Percentiles rank a stretch among this genome's conserved stretches.
Conservation (phyloP, 768 basidiomycete genomes). For the Mycena pura region DNA sequence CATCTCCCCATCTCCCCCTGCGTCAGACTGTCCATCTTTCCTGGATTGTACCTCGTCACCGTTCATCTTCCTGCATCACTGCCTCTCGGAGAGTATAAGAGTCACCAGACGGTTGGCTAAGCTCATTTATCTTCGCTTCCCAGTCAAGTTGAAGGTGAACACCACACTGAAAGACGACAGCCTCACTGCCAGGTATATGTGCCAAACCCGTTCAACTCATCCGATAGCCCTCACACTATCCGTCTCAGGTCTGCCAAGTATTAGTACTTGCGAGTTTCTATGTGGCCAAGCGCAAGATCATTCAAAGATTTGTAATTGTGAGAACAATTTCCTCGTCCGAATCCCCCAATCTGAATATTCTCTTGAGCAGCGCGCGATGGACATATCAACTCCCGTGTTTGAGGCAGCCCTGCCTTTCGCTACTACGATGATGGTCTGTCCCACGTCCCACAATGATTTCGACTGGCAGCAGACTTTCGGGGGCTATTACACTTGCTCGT, state of each 20-base stretch:
- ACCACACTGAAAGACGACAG: too few species aligned
- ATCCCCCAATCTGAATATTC: neutral
- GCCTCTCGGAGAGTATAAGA: neutral
- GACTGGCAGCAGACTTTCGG: conserved; percentile 3
- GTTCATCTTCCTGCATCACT: conserved; percentile 1
- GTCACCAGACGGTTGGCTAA: neutral
- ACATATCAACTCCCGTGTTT: neutral
- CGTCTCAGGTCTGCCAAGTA: too few species aligned
- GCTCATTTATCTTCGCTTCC: neutral
- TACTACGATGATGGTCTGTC: conserved; percentile 1
- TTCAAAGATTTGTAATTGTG: neutral
- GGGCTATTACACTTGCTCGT: neutral
- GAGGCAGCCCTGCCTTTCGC: neutral
- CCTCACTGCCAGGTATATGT: neutral
- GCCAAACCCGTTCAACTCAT: neutral
- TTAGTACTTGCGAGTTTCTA: neutral
- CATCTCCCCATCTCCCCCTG: conserved; percentile 6
- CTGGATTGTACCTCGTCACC: neutral
- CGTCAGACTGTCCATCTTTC: conserved; percentile 2
- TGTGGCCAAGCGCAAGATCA: neutral
- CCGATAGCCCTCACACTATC: neutral
- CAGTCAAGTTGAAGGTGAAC: too few species aligned
- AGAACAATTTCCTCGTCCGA: neutral
- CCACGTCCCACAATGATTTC: conserved; percentile 2
- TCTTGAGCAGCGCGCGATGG: neutral